Base-by-base conservation (phyloP, 192 early-diverging fungal genomes). In the Coemansia sp. region DNA sequence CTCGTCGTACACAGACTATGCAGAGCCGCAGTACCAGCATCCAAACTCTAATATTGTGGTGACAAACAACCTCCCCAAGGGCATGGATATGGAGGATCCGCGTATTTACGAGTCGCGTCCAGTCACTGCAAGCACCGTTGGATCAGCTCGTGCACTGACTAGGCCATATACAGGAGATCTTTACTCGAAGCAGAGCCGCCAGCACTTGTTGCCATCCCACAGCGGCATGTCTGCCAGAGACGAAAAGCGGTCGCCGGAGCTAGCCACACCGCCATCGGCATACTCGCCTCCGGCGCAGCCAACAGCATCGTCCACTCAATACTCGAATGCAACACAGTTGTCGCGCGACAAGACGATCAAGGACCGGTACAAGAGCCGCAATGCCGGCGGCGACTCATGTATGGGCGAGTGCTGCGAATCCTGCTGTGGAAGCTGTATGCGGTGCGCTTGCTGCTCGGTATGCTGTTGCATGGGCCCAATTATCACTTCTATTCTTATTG, bases 321-420 rank as follows among this genome's bases (percentile, higher is more conserved):
- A 67, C 50, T 67, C 68, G 2, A 55, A 64, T 31, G 34, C 47
- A 4, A 59, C 74, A 2, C 67, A 70, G 59, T 59, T 81, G n/a
- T 64, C 72, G 48, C 69, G 79, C 38, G 59, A 67, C 53, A 82
- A 82, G 50, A 46, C 79, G 12, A 22, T 82, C 50, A 69, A 69
- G 0, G 79, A 82, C 38, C 66, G 74, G 31, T 81, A 81, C 47
- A 44, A 51, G 14, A 31, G 46, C 19, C 74, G 79, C 51, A 65
- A 52, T 4, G 73, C 74, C 28, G 79, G 79, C 2, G 79, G 79
- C 57, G 79, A 82, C 20, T 82, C 74, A 47, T 71, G 79, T 21
- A 69, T 68, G 62, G 79, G 79, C 40, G 79, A 76, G 50, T 82
- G 79, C 74, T 82, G 79, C 34, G 69, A 59, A 52, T 59, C 61